Base-by-base conservation (phyloP, 2,329 filamentous ascomycete species). In the Pseudocercospora eumusae region DNA sequence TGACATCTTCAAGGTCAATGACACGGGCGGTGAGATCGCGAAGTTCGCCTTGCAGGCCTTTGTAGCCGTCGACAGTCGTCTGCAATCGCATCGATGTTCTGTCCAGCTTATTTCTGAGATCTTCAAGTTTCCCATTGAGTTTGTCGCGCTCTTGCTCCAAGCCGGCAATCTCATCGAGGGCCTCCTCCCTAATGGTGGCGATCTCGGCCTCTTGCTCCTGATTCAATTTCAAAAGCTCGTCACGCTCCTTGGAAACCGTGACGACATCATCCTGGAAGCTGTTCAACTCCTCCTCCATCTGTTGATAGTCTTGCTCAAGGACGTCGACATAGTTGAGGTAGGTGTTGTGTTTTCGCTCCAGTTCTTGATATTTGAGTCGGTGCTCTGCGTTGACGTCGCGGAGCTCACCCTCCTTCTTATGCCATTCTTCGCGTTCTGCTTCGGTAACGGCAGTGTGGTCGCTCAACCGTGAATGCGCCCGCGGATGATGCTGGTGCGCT, bases 11-110 rank as follows among this genome's bases (percentile, higher is more conserved):
- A 0, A 99, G 83, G 49, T 91, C 84, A 31, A 97, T 84, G 5
- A 98, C 83, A 21, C 89, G 89, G 69, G 96, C 92, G 70, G 90
- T 96, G 77, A 97, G 89, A 69, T 88, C 89, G 66, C 93, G 90
- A 88, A 99, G 95, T 80, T 98, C 95, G 62, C 89, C 87, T 73
- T 98, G 93, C 57, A 99, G 79, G n/a, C 91, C 90, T 66, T 89
- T 87, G 75, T 97, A 93, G 73, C 95, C 96, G 72, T 98, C 93
- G 11, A 87, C 87, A 57, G 89, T 86, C 66, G 91, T 89, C 64
- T 86, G 85, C 13, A 96, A 79, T 49, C 85, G 85, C 63, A 89
- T 88, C 71, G 89, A 84, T 59, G 93, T 90, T 4, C 88, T 73
- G 44, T 71, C 67, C 10, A 65, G 65, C 55, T 66, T 66, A 52